Evolutionary conservation across 192 early-diverging fungal species (phyloP).

Genomic region (Martensiomyces pterosporus): DNA sequence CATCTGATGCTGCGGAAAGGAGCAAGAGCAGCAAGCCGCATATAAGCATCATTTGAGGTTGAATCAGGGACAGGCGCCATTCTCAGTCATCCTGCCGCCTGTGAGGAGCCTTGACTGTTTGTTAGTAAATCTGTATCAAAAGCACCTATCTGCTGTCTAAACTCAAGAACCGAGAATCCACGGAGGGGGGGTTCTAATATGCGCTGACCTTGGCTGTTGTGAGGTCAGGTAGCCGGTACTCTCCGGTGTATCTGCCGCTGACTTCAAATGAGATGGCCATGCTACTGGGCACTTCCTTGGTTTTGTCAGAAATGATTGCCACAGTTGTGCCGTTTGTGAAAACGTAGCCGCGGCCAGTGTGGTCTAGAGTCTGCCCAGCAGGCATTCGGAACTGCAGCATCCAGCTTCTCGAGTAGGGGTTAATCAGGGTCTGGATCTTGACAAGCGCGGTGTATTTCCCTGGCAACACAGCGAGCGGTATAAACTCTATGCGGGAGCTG

Average conservation of each 20-base stretch:
- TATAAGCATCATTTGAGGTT: too few species aligned
- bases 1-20: too few species aligned
- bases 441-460: slow-evolving; percentile 18
- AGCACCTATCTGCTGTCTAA: too few species aligned
- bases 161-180: too few species aligned
- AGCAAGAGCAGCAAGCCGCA: too few species aligned
- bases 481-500: slow-evolving; percentile 21
- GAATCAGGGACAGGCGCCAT: too few species aligned
- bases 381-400: slow-evolving; percentile 21
- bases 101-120: too few species aligned
- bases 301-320: slow-evolving; percentile 8
- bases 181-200: too few species aligned
- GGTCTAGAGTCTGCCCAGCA: slow-evolving; percentile 12
- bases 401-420: slow-evolving; percentile 19
- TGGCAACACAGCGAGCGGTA: slow-evolving; percentile 7
- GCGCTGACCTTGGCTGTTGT: slow-evolving; percentile 2
- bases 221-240: slow-evolving; percentile 30
- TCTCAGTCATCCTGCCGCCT: too few species aligned
- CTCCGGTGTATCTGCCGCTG: slow-evolving; percentile 15
- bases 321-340: slow-evolving; percentile 9
- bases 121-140: too few species aligned
- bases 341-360: slow-evolving; percentile 1
- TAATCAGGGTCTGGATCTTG: slow-evolving; percentile 21
- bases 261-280: slow-evolving; percentile 35
- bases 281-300: neutral